Percentiles rank a stretch among this genome's conserved stretches.
Conservation (phyloP, 768 basidiomycete genomes). For the Lentinula edodes region DNA sequence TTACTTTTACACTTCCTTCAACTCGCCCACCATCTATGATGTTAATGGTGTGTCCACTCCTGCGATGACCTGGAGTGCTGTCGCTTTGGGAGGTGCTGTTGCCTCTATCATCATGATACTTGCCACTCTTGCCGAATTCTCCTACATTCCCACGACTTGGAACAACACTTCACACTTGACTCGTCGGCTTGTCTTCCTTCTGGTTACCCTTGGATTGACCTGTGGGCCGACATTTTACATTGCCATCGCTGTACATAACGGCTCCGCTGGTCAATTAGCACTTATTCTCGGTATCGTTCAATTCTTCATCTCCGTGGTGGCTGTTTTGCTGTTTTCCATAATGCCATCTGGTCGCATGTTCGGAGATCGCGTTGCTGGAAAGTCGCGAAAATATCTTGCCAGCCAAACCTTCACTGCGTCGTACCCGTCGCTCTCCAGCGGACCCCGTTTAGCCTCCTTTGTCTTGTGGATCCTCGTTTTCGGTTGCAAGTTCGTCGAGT, state of each 20-base stretch:
- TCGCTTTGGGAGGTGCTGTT: slow-evolving; percentile 91
- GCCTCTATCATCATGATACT: slow-evolving; percentile 95
- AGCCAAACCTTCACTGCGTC: slow-evolving; percentile 98
- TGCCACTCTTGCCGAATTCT: slow-evolving; percentile 92
- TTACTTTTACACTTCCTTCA: slow-evolving; percentile 95
- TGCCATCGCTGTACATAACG: slow-evolving; percentile 71
- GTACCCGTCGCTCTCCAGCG: slow-evolving; percentile 65
- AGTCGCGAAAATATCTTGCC: slow-evolving; percentile 94
- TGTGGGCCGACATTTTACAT: slow-evolving; percentile 94
- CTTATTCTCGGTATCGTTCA: slow-evolving; percentile 95
- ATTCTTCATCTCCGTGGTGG: slow-evolving; percentile 87
- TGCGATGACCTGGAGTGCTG: slow-evolving; percentile 90
- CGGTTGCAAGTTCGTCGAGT: slow-evolving; percentile 93
- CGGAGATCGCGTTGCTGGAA: slow-evolving; percentile 94
- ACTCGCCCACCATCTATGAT: slow-evolving; percentile 82
- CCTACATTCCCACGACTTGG: slow-evolving; percentile 98
- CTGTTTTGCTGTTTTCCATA: slow-evolving; percentile 81
- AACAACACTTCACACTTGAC: slow-evolving; percentile 96
- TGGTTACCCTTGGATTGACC: slow-evolving; percentile 87
- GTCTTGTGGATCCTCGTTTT: slow-evolving; percentile 90
- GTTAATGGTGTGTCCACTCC: slow-evolving; percentile 50
- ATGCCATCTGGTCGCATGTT: slow-evolving; percentile 99
- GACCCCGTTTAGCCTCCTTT: slow-evolving; percentile 73
- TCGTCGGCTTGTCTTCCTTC: slow-evolving; percentile 82
- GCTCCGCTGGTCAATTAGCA: slow-evolving; percentile 63